Base-by-base conservation (phyloP, 1,284 basidiomycete species). In the Sanghuangporus weigelae region DNA sequence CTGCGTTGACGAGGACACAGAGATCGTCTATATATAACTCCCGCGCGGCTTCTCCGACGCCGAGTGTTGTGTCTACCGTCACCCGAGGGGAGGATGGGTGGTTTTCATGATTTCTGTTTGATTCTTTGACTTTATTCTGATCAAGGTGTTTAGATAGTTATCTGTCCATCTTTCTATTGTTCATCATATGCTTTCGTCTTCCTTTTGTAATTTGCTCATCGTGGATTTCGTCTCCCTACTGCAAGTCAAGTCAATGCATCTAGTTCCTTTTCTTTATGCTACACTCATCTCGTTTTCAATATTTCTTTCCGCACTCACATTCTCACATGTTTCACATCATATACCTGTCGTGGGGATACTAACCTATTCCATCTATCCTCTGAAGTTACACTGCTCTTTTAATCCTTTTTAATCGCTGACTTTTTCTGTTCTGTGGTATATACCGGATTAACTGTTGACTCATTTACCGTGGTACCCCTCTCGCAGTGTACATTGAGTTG, bases 31-130 rank as follows among this genome's bases (percentile, higher is more conserved):
- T 69, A 51, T 74, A 71, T 60, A 72, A 71, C 48, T 67, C 69
- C 19, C 75, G 76, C 21, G 75, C 79, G 7, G 81, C 85, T 35
- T 92, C 90, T 0, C 90, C 90, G 16, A 85, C 89, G 36, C 85
- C 85, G 21, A 92, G 90, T 69, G 82, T 78, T 10, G 85, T 87
- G 16, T 90, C 89, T n/a, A 76, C 82, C 42, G 81, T 86, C 7
- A 91, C 88, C 0, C 77, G 84, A 61, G 83, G 84, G 51, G 79
- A 84, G 1, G 87, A 92, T 57, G 91, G 90, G 39, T 93, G 90
- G 91, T 93, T 83, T 80, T 76, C 76, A 67, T 89, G 80, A 3
- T 36, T 44, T 40, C 11, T 31, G 14, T n/a, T 35, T 36, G 42
- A n/a, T 36, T 59, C 23, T 36, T 35, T 36, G 6, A 26, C 53